These are phyloP conservation scores for Trichoderma koningiopsis DNA, from an alignment of 2,329 filamentous ascomycete genomes.

Conservation along the genomic window DNA sequence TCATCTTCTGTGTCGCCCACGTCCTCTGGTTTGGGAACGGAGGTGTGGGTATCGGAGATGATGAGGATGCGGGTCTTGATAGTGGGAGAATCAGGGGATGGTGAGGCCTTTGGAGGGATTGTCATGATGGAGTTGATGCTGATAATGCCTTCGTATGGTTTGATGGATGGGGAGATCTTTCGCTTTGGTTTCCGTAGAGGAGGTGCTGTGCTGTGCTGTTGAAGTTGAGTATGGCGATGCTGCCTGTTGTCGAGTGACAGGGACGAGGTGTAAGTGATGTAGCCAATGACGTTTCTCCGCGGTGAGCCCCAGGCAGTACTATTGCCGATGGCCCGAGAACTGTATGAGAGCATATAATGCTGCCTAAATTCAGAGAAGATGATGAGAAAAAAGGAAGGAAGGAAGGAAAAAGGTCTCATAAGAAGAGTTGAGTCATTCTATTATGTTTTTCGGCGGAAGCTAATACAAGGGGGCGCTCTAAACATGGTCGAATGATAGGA, in stretches of 20 bases:
- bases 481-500: not conserved
- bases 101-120: not conserved
- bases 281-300: conserved; percentile 7
- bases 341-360: not conserved
- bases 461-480: not conserved
- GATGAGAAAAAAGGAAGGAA: not conserved
- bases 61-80: conserved; percentile 44
- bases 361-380: not conserved
- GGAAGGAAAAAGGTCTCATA: not conserved
- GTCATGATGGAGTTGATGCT: not conserved
- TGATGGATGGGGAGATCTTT: not conserved
- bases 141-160: not conserved
- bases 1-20: conserved; percentile 33
- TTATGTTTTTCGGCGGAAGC: no score
- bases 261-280: not conserved
- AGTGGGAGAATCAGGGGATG: conserved; percentile 14
- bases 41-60: conserved; percentile 44
- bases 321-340: not conserved
- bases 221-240: not conserved
- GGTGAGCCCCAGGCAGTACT: not conserved
- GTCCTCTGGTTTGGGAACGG: conserved; percentile 28
- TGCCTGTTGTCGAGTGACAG: not conserved
- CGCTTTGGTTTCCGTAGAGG: not conserved
- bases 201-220: not conserved
- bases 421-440: no score